A percentile compares a stretch with the other conserved stretches of the same genome.
Evolutionary conservation across 139 green algal species (phyloP).

Genomic region (Chlorella vulgaris): DNA sequence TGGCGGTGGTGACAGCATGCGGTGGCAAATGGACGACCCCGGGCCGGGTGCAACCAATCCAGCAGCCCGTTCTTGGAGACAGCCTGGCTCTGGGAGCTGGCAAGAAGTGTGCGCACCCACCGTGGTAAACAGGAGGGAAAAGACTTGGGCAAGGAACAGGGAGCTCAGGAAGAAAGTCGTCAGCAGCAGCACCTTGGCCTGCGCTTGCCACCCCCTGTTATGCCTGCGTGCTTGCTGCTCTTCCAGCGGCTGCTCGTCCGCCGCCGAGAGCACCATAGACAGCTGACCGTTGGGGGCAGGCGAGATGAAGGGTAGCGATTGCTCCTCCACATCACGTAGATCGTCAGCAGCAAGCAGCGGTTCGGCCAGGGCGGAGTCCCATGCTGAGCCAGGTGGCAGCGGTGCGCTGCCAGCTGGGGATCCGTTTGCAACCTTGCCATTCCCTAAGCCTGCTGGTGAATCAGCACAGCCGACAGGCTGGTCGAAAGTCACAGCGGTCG

Average conservation of each 20-base stretch:
- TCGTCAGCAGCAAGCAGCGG: neutral
- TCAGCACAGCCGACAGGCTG: too few species aligned
- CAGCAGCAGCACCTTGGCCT: neutral
- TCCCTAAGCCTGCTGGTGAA: too few species aligned
- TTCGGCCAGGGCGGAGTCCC: conserved; percentile 6
- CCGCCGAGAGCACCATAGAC: neutral
- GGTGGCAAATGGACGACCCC: too few species aligned
- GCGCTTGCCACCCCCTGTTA: neutral
- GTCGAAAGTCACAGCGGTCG: too few species aligned
- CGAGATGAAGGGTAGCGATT: neutral
- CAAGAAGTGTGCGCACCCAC: too few species aligned
- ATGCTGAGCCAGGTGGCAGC: neutral
- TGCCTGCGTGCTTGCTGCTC: neutral
- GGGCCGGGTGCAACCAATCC: neutral
- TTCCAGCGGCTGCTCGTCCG: neutral
- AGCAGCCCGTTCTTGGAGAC: neutral
- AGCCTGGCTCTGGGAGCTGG: too few species aligned
- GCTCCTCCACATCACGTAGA: neutral
- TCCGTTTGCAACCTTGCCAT: too few species aligned
- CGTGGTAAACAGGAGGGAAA: conserved; percentile 27
- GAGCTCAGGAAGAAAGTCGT: conserved; percentile 11
- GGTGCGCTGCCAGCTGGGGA: too few species aligned
- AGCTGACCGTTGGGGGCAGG: neutral
- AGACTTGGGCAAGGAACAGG: conserved; percentile 25
- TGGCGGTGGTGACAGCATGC: too few species aligned